phyloP scores from a whole-genome alignment of 768 basidiomycete species.

The Exidia glandulosa region DNA sequence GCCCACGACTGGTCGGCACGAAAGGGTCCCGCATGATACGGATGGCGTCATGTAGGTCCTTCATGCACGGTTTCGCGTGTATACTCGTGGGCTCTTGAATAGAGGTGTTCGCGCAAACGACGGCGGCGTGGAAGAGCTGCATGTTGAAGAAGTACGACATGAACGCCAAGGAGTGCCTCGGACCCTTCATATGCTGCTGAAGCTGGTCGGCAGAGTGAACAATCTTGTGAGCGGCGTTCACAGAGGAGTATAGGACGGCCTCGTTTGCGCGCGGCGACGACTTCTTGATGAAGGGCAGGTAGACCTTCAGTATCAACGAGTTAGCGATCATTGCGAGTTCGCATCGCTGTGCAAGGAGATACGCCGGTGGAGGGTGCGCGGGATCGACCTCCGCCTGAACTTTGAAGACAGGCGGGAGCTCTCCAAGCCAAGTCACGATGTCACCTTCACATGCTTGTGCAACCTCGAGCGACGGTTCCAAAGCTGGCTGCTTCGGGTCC shows the following conservation, averaged over 20 bases:
- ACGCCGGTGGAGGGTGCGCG: slow-evolving; percentile 13
- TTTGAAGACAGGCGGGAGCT: slow-evolving; percentile 41
- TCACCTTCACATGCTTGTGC: slow-evolving; percentile 48
- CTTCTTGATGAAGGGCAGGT: slow-evolving; percentile 52
- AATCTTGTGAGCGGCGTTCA: slow-evolving; percentile 57
- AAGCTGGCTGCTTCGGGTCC: neutral
- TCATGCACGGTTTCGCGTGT: slow-evolving; percentile 36
- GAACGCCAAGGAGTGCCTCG: slow-evolving; percentile 8
- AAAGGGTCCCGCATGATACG: slow-evolving; percentile 29
- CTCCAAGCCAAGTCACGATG: slow-evolving; percentile 39
- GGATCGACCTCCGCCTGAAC: slow-evolving; percentile 26
- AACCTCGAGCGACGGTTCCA: slow-evolving; percentile 44
- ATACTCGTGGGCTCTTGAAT: slow-evolving; percentile 40
- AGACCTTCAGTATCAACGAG: slow-evolving; percentile 49
- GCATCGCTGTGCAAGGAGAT: slow-evolving; percentile 40
- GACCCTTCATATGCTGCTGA: slow-evolving; percentile 5
- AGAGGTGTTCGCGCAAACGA: slow-evolving; percentile 52
- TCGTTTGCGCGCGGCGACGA: slow-evolving; percentile 24
- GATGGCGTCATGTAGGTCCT: slow-evolving; percentile 34
- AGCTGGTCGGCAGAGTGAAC: slow-evolving; percentile 31
- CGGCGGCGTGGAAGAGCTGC: slow-evolving; percentile 53
- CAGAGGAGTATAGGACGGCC: slow-evolving; percentile 44
- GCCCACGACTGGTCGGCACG: slow-evolving; percentile 20
- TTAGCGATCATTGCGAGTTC: slow-evolving; percentile 53
- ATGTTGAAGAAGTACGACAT: slow-evolving; percentile 51